Percentiles rank a stretch among this genome's conserved stretches.
Conservation (phyloP, 1,284 basidiomycete genomes). For the Marasmius oreades region DNA sequence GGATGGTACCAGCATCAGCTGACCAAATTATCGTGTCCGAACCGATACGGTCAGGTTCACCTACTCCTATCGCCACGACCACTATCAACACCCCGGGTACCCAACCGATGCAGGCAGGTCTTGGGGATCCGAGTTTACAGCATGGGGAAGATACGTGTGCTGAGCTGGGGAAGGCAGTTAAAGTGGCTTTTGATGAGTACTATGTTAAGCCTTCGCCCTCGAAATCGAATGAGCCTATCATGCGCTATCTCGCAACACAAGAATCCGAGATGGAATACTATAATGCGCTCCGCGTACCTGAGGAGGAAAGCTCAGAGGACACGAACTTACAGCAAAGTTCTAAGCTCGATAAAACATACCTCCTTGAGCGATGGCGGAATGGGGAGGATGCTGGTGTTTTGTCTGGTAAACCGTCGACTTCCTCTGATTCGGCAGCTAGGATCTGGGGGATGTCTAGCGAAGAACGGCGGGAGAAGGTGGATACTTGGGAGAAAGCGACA, state of each 20-base stretch:
- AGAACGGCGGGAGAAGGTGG: not conserved
- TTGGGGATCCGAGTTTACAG: too few relatives aligned
- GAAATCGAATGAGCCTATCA: not conserved
- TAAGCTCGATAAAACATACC: not conserved
- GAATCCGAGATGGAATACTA: not conserved
- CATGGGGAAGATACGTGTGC: too few relatives aligned
- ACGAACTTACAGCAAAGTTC: not conserved
- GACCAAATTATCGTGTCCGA: too few relatives aligned
- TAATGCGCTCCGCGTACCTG: not conserved
- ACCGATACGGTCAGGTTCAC: too few relatives aligned
- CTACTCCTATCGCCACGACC: too few relatives aligned
- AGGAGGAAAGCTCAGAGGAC: not conserved
- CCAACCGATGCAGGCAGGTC: too few relatives aligned
- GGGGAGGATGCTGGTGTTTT: not conserved
- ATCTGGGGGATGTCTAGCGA: not conserved
- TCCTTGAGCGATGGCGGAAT: not conserved
- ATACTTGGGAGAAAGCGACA: not conserved
- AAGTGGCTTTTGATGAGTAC: too few relatives aligned
- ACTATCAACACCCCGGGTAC: too few relatives aligned
- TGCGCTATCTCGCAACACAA: not conserved
- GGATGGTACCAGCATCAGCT: too few relatives aligned
- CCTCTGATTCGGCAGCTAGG: not conserved
- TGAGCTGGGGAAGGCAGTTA: too few relatives aligned
- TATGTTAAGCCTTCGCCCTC: too few relatives aligned
- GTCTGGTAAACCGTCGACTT: not conserved